A percentile compares a stretch with the other conserved stretches of the same genome.
These are phyloP conservation scores for Flaveria linearis DNA, from an alignment of 129 eudicot genomes.

Conservation along the genomic window DNA sequence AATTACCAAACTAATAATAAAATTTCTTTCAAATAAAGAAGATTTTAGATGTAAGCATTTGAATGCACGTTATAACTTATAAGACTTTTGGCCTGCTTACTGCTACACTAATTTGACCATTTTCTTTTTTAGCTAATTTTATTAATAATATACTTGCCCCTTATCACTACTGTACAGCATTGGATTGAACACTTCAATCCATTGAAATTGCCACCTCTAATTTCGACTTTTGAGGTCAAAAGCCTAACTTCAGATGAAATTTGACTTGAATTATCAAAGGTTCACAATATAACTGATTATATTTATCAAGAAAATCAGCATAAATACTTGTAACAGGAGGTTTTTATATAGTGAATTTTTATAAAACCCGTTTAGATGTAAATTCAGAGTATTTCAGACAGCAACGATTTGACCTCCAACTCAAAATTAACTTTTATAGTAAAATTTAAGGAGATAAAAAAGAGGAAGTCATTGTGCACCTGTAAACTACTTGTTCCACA, in stretches of 20 bases:
- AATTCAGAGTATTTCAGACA: not conserved
- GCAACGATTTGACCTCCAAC: not conserved
- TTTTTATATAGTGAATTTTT: not conserved
- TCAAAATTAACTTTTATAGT: not conserved
- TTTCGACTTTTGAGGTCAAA: slow-evolving; percentile 12
- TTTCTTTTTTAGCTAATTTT: too few species aligned
- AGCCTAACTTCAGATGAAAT: not conserved
- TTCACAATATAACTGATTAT: not conserved
- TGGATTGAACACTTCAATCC: too few species aligned
- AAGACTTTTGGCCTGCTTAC: too few species aligned
- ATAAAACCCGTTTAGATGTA: slow-evolving; percentile 5
- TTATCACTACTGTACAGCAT: too few species aligned
- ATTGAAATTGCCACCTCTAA: too few species aligned
- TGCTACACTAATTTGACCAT: too few species aligned
- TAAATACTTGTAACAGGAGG: not conserved
- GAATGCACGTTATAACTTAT: not conserved
- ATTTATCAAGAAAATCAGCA: not conserved
- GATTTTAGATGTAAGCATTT: not conserved
- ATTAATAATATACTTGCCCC: too few species aligned
- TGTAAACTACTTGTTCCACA: slow-evolving; percentile 97
- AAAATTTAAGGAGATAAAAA: not conserved
- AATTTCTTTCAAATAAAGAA: not conserved
- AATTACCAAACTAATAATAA: too few species aligned
- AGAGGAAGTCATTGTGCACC: slow-evolving; percentile 40
- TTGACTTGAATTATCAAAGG: not conserved